Conservation (phyloP, 805 yeast genomes). For the Starmerella ratchasimensis region DNA sequence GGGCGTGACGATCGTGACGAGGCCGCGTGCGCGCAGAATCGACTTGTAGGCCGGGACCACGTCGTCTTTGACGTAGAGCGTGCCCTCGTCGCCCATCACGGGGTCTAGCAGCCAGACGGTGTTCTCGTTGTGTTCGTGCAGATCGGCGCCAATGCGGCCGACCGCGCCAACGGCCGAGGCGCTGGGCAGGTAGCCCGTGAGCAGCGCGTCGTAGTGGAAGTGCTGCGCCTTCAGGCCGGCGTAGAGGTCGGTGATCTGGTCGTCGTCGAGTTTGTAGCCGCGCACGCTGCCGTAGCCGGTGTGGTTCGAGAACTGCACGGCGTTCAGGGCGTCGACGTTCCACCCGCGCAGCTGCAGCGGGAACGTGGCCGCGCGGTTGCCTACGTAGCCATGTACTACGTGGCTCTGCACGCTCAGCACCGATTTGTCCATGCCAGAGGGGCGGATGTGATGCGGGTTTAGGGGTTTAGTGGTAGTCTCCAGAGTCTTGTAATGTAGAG, state of each 20-base stretch:
- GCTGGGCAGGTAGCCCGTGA: slow-evolving; percentile 72
- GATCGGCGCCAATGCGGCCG: slow-evolving; percentile 30
- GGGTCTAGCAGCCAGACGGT: slow-evolving; percentile 67
- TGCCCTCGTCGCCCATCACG: slow-evolving; percentile 83
- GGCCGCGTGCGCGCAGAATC: slow-evolving; percentile 30
- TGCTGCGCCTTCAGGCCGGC: slow-evolving; percentile 42
- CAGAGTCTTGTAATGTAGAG: too few species aligned
- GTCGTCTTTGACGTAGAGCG: slow-evolving; percentile 48
- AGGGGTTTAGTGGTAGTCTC: too few species aligned
- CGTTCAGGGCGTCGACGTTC: slow-evolving; percentile 84
- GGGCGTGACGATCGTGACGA: slow-evolving; percentile 69
- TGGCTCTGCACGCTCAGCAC: slow-evolving; percentile 66
- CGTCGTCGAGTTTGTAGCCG: slow-evolving; percentile 41
- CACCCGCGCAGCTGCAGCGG: slow-evolving; percentile 79
- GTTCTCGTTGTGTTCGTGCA: slow-evolving; percentile 22
- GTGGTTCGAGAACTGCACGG: slow-evolving; percentile 82
- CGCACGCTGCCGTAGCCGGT: slow-evolving; percentile 67
- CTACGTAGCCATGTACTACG: slow-evolving; percentile 92
- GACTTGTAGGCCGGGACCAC: slow-evolving; percentile 47
- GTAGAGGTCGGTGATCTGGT: slow-evolving; percentile 36
- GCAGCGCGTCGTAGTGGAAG: slow-evolving; percentile 45
- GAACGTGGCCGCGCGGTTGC: slow-evolving; percentile 79
- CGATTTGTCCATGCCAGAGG: too few species aligned
- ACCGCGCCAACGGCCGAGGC: slow-evolving; percentile 42
- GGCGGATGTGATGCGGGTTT: too few species aligned